Evolutionary conservation across 2,329 filamentous ascomycete genomes (phyloP), one percentile per base, ranked within the genome.

Genomic region (Sporothrix curviconia): DNA sequence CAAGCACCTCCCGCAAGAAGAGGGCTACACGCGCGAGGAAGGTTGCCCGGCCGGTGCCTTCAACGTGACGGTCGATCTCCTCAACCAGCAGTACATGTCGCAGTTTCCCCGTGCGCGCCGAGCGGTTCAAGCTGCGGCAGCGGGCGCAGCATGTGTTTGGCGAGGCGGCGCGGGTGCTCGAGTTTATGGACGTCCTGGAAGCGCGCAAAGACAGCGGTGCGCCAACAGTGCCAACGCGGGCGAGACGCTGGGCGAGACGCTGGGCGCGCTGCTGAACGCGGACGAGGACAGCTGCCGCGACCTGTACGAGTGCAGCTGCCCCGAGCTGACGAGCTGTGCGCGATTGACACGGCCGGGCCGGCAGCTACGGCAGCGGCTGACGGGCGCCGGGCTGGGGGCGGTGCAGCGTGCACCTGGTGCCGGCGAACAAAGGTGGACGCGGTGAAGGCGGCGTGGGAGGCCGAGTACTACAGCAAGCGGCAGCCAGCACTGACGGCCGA

Each of bases 331-430:
- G 80, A 89, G 61, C 81, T 99, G 37, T 97, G 92, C 71, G 71
- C 78, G 39, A 86, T 97, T 63, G 92, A n/a, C 92, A 0, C 79
- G 85, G n/a, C 28, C 78, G 76, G 15, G 89, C 89, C 1, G 94
- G 94, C 2, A 84, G 89, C 17, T 91, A 90, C 69, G 94, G 92
- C 28, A 88, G 64, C 79, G 92, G 25, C 74, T 96, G 64, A 97
- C 92, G 0, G 94, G 94, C 39, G 94, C 94, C 0, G 94, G n/a
- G 94, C 3, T 99, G 94, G 94, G 94, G 94, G 61, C 94, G 94
- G 2, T 97, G 94, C 74, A 94, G 84, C 60, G 92, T 99, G 58
- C 94, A 99, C 74, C 80, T 99, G 58, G 87, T 97, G 54, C 88
- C 92, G 0, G 88, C 84, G 58, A 82, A 90, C 66, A 92, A 87